Evolutionary conservation across 1,284 basidiomycete genomes (phyloP), one percentile per base, ranked within the genome.

Genomic region (Sutorius eximius): DNA sequence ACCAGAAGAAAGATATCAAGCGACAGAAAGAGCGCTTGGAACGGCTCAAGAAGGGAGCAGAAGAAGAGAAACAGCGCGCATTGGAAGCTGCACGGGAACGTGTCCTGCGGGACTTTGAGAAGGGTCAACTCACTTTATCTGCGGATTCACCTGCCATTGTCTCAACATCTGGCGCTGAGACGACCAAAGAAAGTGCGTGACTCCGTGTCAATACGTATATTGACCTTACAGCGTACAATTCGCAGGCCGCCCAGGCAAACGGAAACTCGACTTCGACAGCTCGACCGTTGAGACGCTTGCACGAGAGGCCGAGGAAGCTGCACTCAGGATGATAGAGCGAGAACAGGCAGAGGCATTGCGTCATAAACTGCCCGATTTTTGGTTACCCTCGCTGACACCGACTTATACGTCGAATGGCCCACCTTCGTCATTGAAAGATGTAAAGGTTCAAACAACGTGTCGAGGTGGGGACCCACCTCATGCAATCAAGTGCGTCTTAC

Each of bases 351-450:
- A 93, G 58, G 81, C 87, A 3, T 75, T 95, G 49, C 89, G 88
- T 56, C 82, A 85, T 54, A 96, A 96, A 70, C 80, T 98, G 8
- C 93, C 95, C 0, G 93, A 95, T 62, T 98, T 96, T 69, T 98
- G 95, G 95, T 78, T 97, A 43, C 94, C 91, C 18, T 91, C 85
- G 0, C 74, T 96, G 34, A 93, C 94, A 0, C 94, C 95, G 0
- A 90, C 89, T 2, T 87, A 88, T 63, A 73, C 82, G 0, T 82
- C 81, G 6, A 77, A 62, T 29, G 86, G 86, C 0, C 84, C 82
- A 10, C 91, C 77, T 56, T 81, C 66, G 60, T 87, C 75, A 6
- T 72, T 94, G 34, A 81, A 83, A 60, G 89, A 92, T 63, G 82
- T 93, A 49, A 94, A 94, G 72, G 74, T 93, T 38, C 89, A 92